A percentile compares a stretch with the other conserved stretches of the same genome.
phyloP scores from a whole-genome alignment of 148 eudicot genomes.

The Selenicereus undatus region DNA sequence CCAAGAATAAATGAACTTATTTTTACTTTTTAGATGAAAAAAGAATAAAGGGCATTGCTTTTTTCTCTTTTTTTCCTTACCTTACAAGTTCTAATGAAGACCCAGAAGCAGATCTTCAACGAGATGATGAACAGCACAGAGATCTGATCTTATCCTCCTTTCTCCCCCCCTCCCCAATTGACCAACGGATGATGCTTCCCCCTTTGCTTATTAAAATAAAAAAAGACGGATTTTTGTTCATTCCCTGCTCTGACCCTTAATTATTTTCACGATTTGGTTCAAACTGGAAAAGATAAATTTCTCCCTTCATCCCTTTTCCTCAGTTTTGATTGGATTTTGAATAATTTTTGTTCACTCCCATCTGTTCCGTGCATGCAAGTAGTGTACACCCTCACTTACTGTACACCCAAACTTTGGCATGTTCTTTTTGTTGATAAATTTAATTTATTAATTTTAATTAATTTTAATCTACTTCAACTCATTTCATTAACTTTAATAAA shows the following conservation, averaged over 20 bases:
- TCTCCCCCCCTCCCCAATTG: neutral
- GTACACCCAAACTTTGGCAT: no score
- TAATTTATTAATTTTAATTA: no score
- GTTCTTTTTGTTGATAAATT: no score
- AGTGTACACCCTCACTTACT: no score
- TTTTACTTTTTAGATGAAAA: neutral
- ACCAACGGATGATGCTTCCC: neutral
- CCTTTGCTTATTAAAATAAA: no score
- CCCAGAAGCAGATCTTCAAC: neutral
- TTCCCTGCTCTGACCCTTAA: neutral
- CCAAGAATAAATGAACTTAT: neutral
- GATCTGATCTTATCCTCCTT: neutral
- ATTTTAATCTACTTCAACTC: no score
- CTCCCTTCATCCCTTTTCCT: neutral
- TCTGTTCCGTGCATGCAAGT: neutral
- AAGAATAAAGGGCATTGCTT: neutral
- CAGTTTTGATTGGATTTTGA: neutral
- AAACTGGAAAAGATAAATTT: neutral
- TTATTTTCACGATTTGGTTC: neutral
- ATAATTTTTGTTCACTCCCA: no score
- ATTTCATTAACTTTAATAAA: no score
- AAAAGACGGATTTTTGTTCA: no score
- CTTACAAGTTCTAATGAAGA: neutral
- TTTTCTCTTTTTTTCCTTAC: neutral
- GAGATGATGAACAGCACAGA: neutral